phyloP scores from a whole-genome alignment of 139 green algal genomes.

The Spirogloea muscicola region DNA sequence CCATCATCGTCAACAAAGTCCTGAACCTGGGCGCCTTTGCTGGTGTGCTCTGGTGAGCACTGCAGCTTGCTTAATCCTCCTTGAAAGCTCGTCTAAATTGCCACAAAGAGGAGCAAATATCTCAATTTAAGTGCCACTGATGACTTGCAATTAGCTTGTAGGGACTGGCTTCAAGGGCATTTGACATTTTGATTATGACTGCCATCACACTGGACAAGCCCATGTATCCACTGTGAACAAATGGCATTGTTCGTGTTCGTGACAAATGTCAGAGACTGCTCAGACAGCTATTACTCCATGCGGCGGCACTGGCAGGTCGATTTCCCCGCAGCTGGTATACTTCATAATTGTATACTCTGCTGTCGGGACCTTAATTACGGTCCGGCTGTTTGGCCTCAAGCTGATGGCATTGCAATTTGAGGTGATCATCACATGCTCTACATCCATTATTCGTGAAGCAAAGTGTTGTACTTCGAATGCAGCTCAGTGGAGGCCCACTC shows the following conservation, averaged over 20 bases:
- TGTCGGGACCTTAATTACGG: constrained; percentile 74
- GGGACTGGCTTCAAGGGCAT: too few relatives aligned
- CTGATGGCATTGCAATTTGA: constrained; percentile 69
- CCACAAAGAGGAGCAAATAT: neutral
- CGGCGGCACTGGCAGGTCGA: constrained; percentile 16
- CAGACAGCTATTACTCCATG: neutral
- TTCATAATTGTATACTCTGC: constrained; percentile 79
- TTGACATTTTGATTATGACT: too few relatives aligned
- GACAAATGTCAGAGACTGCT: neutral
- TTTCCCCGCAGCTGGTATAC: constrained; percentile 54
- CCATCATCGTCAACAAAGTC: constrained; percentile 69
- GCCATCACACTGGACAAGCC: too few relatives aligned
- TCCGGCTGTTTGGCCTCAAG: constrained; percentile 68
- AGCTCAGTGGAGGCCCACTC: too few relatives aligned
- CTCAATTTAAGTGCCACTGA: neutral
- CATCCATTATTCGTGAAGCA: too few relatives aligned
- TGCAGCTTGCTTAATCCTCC: neutral
- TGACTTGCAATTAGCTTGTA: neutral
- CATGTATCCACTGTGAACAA: too few relatives aligned
- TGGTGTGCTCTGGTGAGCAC: constrained; percentile 51
- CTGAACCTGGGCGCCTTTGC: constrained; percentile 78
- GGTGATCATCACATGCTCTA: neutral
- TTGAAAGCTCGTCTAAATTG: neutral
- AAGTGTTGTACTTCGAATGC: too few relatives aligned
- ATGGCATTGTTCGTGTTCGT: neutral